These are phyloP conservation scores for Stentor coeruleus DNA, from an alignment of 73 alveolate genomes.

Conservation along the genomic window DNA sequence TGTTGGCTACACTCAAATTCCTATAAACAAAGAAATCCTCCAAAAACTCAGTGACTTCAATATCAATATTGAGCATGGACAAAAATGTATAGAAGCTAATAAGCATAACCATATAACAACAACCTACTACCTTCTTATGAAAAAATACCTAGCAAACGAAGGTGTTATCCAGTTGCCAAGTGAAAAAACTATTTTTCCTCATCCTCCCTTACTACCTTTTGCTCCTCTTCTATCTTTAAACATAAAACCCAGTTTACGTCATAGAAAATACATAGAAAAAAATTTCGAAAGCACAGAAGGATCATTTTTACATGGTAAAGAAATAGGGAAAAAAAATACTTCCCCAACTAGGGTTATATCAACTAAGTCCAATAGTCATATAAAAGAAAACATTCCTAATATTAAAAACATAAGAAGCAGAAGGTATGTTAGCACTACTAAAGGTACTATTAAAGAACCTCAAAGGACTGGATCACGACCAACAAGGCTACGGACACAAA, in stretches of 20 bases:
- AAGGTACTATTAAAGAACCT: too few species aligned
- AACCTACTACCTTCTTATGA: conserved; percentile 49
- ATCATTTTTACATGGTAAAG: background rate
- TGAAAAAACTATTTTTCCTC: background rate
- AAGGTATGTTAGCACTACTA: background rate
- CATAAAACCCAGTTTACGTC: background rate
- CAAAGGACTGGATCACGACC: background rate
- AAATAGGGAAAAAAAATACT: too few species aligned
- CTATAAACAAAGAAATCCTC: conserved; percentile 39
- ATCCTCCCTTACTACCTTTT: conserved; percentile 8
- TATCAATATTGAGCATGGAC: conserved; percentile 29
- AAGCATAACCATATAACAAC: conserved; percentile 73
- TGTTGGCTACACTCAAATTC: conserved; percentile 52
- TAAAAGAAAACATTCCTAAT: background rate
- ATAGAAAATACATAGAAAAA: conserved; percentile 8
- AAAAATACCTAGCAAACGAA: background rate
- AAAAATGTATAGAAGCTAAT: conserved; percentile 57
- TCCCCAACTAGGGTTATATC: too few species aligned
- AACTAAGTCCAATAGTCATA: background rate
- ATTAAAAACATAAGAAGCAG: background rate
- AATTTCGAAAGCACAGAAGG: conserved; percentile 21
- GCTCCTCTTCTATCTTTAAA: background rate
- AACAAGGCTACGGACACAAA: background rate
- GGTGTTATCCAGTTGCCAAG: background rate
- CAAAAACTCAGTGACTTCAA: conserved; percentile 34